Base-by-base conservation (phyloP, 495 filamentous ascomycete genomes). In the Cladorrhinum samala region DNA sequence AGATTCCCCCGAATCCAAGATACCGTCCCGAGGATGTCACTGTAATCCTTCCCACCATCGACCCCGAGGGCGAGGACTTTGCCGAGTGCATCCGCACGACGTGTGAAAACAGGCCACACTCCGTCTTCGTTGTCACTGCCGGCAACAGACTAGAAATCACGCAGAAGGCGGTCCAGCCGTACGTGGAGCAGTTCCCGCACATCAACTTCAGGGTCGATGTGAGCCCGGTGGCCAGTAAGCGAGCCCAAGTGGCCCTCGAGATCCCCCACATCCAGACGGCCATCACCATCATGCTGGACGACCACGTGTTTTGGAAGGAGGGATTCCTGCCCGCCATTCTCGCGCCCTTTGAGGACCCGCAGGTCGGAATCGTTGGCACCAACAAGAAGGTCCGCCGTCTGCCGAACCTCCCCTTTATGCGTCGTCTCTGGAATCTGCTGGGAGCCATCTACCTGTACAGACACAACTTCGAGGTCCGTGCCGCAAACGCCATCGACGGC, bases 391-490 rank as follows among this genome's bases (percentile, higher is more conserved):
- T 77, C 0, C 64, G 61, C 3, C 71, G 79, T 14, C 49, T 59
- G 19, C 47, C 52, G 1, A 60, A 61, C 19, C 59, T 52, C 6
- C 53, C 52, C 9, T 57, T 68, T 17, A 65, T 66, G 60, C 55
- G 52, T 16, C 54, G 63, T 24, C 62, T 78, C 58, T 76, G 68
- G 65, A 80, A 82, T 59, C 70, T 78, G 62, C 65, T 81, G n/a
- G 75, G 73, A 2, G 66, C 69, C 18, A 54, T 72, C 2, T 81
- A 82, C 58, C 74, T 84, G 7, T 72, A 75, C 51, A 74, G 79
- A 1, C 78, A 79, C 57, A 82, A 82, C 62, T 83, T 80, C 36
- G 78, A 83, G 51, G 73, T 77, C 44, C 70, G 74, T 5, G 72
- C 79, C 2, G 74, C 73, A 7, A 77, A 78, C 57, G 65, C 73